Evolutionary conservation across 73 alveolate genomes (phyloP).

Genomic region (Paramecium tetraurelia): DNA sequence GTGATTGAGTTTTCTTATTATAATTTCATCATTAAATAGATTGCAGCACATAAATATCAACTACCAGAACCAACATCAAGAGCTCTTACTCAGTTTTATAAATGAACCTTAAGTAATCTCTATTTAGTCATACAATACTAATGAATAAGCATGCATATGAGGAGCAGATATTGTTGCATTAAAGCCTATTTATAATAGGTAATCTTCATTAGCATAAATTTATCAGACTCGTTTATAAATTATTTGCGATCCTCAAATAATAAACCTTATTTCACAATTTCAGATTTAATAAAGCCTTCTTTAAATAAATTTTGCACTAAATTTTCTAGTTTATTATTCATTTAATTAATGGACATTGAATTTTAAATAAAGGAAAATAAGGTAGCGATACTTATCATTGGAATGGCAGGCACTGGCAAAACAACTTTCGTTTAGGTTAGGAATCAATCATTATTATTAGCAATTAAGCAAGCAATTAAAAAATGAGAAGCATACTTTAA

Average conservation of each 20-base stretch:
- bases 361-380: conserved; percentile 25
- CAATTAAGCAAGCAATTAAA: conserved; percentile 53
- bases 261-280: background rate
- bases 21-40: conserved; percentile 58
- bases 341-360: conserved; percentile 12
- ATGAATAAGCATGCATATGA: conserved; percentile 92
- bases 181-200: conserved; percentile 72
- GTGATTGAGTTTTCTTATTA: conserved; percentile 60
- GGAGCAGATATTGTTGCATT: conserved; percentile 94
- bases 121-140: background rate
- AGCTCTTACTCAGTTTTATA: conserved; percentile 67
- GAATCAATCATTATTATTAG: background rate
- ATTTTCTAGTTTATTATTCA: conserved; percentile 25
- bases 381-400: conserved; percentile 64
- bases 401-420: conserved; percentile 96
- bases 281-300: background rate
- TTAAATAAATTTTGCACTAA: background rate
- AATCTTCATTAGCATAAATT: conserved; percentile 69
- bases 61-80: conserved; percentile 92
- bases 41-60: conserved; percentile 80
- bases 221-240: background rate
- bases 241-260: background rate
- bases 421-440: conserved; percentile 80
- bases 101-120: conserved; percentile 71
- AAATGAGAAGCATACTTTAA: conserved; percentile 68